phyloP scores from a whole-genome alignment of 1,139 yeast species.

The Scheffersomyces segobiensis region DNA sequence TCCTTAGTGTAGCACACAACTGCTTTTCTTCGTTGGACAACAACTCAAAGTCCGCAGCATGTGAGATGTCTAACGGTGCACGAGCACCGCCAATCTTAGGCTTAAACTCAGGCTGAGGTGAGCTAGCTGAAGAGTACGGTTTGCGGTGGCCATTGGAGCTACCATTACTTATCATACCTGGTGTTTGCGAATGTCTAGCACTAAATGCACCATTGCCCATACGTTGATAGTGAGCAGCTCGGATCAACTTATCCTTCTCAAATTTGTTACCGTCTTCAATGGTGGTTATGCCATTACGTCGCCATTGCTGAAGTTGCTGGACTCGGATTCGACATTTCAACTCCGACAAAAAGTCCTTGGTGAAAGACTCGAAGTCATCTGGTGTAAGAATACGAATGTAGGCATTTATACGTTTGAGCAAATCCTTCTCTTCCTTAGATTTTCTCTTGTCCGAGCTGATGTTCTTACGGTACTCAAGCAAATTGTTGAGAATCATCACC shows the following conservation, averaged over 20 bases:
- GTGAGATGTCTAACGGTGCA: constrained; percentile 72
- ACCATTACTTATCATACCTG: constrained; percentile 9
- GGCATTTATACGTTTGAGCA: constrained; percentile 72
- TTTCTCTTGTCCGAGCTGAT: constrained; percentile 75
- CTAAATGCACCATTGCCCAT: constrained; percentile 45
- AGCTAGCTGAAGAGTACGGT: constrained; percentile 22
- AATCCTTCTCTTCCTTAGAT: constrained; percentile 85
- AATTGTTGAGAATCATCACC: constrained; percentile 68
- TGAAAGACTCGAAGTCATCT: constrained; percentile 73
- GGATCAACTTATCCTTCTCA: constrained; percentile 80
- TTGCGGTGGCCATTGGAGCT: constrained; percentile 17
- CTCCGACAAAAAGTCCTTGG: constrained; percentile 73
- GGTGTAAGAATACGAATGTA: constrained; percentile 80
- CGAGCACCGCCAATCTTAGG: constrained; percentile 41
- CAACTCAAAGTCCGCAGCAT: constrained; percentile 79
- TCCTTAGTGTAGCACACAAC: constrained; percentile 78
- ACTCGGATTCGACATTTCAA: constrained; percentile 77
- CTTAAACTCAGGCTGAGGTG: constrained; percentile 44
- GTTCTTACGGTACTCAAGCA: constrained; percentile 84
- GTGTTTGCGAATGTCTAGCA: constrained; percentile 24
- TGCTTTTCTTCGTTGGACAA: constrained; percentile 84
- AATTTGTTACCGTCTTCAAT: constrained; percentile 81
- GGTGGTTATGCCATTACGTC: constrained; percentile 83
- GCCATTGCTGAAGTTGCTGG: constrained; percentile 89
- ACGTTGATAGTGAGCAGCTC: constrained; percentile 61